Evolutionary conservation across 805 yeast genomes (phyloP), one percentile per base, ranked within the genome.

Genomic region (Saccharomycopsis oosterbeekiorum): DNA sequence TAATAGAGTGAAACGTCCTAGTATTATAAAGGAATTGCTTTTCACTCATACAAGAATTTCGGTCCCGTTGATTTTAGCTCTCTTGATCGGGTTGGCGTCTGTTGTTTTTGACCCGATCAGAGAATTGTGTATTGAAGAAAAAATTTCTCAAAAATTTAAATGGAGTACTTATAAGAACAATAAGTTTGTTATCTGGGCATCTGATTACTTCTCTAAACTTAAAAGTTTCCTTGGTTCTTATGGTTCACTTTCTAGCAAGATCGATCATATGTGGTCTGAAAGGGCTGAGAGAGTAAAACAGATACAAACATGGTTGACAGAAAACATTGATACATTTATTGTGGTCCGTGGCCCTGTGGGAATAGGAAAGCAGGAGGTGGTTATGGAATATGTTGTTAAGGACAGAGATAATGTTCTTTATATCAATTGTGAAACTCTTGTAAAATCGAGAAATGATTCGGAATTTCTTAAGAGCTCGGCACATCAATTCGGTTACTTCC

Each of bases 331-430:
- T 70, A 89, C 97, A 1, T 94, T 91, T 70, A 91, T 93, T 29
- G 83, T 94, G 2, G 84, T 94, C 2, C 83, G 85, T 64, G 99
- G 99, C 12, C 98, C 99, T 4, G 80, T 89, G 65, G 99, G 99
- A 4, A 84, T 96, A n/a, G 99, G 98, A 24, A 93, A 94, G 68
- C 81, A 84, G 63, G 93, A 85, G 63, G 74, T 90, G 63, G 91
- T 93, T 4, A 73, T 86, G 69, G 84, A 84, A 54, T 83, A 85
- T 68, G 84, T 87, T 1, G 75, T 89, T 55, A 74, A 77, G 56
- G 82, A 78, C 36, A 81, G 91, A 58, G 76, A 78, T 1, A 85
- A 86, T 64, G 80, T 86, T 2, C 76, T 91, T 47, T 78, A 82
- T 62, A 71, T 94, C 55, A 96, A 93, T 72, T 93, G 97, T 76